Percentiles rank a stretch among this genome's conserved stretches.
phyloP scores from a whole-genome alignment of 495 filamentous ascomycete species.

The Astrocystis sublimbata region DNA sequence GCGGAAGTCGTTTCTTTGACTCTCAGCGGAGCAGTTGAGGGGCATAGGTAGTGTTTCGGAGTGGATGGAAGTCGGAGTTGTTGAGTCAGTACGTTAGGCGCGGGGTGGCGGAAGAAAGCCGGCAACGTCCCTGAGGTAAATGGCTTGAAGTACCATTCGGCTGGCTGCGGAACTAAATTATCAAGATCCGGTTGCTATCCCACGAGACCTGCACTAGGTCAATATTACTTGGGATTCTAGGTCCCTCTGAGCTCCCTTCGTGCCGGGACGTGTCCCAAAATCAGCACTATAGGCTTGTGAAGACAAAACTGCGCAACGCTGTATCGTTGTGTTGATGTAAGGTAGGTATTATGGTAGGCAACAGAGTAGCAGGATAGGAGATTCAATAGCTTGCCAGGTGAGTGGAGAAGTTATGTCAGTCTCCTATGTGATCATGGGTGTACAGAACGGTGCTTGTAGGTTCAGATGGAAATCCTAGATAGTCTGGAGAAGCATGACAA shows the following conservation, averaged over 20 bases:
- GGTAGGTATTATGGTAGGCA: conserved; percentile 5
- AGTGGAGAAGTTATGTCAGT: conserved; percentile 22
- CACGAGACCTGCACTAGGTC: background rate
- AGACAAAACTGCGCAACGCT: background rate
- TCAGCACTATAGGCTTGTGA: background rate
- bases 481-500: conserved; percentile 18
- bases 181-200: background rate
- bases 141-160: background rate
- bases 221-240: background rate
- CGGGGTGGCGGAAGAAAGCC: background rate
- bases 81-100: background rate
- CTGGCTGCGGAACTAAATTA: conserved; percentile 3
- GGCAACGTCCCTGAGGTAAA: background rate
- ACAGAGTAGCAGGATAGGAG: background rate
- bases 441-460: conserved; percentile 14
- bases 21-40: background rate
- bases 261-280: background rate
- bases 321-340: conserved; percentile 14
- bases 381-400: conserved; percentile 10
- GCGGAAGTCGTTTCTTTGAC: background rate
- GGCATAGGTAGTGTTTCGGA: conserved; percentile 2
- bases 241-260: background rate
- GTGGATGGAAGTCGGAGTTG: background rate
- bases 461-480: conserved; percentile 4
- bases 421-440: conserved; percentile 13